Base-by-base conservation (phyloP, 2,329 filamentous ascomycete genomes). In the Aspergillus felis region DNA sequence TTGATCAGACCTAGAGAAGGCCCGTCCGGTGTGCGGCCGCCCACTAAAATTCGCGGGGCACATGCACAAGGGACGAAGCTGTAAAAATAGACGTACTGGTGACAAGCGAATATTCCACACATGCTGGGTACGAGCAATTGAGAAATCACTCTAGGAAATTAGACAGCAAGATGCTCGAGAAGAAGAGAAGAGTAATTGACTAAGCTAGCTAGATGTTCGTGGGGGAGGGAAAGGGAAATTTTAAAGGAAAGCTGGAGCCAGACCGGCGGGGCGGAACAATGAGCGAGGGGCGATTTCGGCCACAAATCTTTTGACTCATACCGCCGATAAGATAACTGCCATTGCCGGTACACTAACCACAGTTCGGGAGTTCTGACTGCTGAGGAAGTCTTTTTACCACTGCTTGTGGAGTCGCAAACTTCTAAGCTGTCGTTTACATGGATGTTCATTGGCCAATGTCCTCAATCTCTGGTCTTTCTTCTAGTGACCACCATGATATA, bases 31-130 rank as follows among this genome's bases (percentile, higher is more conserved):
- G 44, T 47, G 24, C 22, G 44, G 22, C 44, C 10, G 44, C 44
- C 44, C 38, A 25, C 35, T 48, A 62, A 53, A 56, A 52, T 56
- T 46, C 46, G 57, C 51, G 57, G 61, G 61, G 59, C 49, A 44
- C 49, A 25, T 20, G 4, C 57, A 50, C 42, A 51, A 50, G 57
- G 50, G 56, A 49, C 54, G 51, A 32, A 44, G 48, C 47, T 53
- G 46, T 61, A 56, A 38, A 56, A 82, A 63, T 57, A 41, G 53
- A 83, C 87, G 75, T 80, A 96, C 92, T 85, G 82, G 79, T 97
- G 91, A 80, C 92, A 97, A 70, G 91, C 92, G 78, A 97, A 97
- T 73, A 97, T 96, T 78, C 92, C 92, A 88, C 92, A 96, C 92
- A 96, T 96, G 69, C 76, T 89, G 82, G 64, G 72, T 75, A 71